Base-by-base conservation (phyloP, 305 asterid genomes). In the Lippia alba region DNA sequence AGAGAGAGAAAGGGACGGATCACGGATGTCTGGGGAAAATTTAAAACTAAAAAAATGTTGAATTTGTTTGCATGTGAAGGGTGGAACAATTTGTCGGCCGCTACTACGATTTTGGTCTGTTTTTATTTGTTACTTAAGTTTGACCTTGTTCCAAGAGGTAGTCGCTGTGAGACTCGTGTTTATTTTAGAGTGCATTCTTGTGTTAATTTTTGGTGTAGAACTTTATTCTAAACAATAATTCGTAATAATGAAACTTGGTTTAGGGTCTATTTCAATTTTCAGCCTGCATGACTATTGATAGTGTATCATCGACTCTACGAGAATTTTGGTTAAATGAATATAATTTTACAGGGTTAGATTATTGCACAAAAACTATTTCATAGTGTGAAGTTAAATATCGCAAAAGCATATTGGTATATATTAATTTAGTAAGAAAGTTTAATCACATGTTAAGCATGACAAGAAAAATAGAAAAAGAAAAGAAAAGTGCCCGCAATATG, bases 41-140 rank as follows among this genome's bases (percentile, higher is more conserved):
- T 56, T 30, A 72, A 40, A 3, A 24, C 1, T 1, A 24, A 24
- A 3, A 24, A 71, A 77, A 80, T 70, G 81, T 68, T 44, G 75
- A 59, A 59, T 78, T 86, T 83, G 83, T 81, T 79, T 80, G 83
- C 87, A 82, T 85, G 81, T 80, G 82, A 77, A 33, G 24, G 51
- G 69, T 56, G 69, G 70, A 77, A 63, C 78, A 56, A 65, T 49
- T 49, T 81, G 83, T 75, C 77, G 85, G 83, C 77, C 85, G 69
- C 69, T 67, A 19, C 36, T 61, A 32, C 53, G 48, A 50, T 49
- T 72, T 64, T 63, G 30, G 74, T 48, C 14, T 56, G 8, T 48
- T 55, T 36, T 48, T 58, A 45, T 39, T 7, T 55, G 46, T 48
- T 58, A 45, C 49, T 7, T 33, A 54, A 61, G 78, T 78, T 69